Evolutionary conservation across 1,139 yeast species (phyloP), one percentile per base, ranked within the genome.

Genomic region (Geotrichum cucujoidarum): DNA sequence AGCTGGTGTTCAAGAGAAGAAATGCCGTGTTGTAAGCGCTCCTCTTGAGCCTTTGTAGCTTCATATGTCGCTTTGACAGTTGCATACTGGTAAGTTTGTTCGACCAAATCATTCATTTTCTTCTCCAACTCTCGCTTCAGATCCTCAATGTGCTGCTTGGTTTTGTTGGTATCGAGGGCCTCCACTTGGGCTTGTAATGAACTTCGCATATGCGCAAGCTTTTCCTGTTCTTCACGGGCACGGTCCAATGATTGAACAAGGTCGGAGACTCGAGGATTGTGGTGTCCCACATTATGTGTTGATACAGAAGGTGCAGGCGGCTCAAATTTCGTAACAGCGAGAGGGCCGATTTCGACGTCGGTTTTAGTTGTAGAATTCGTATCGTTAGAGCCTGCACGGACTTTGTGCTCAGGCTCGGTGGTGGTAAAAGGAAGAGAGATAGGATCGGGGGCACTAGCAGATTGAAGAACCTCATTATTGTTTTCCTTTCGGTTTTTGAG

Each of bases 21-120:
- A 11, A 34, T 34, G 10, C 39, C 45, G 14, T 4, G 18, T 22
- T 7, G 8, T 20, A 34, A 6, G 8, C 39, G 45, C 14, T 33
- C 31, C 18, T 41, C 45, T 33, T 41, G 45, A 24, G 32, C 38
- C n/a, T 41, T 32, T 25, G 45, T 31, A 16, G 47, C 42, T 17
- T 39, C 42, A 10, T 29, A 32, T 3, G 42, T 33, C 2, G 47
- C 47, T 22, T 44, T 38, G 11, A 36, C 43, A 3, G 43, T 24
- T 7, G 43, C 47, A 37, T 24, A 37, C 25, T 37, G 33, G 18
- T 38, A 37, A 17, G 47, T 44, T 20, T 27, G 38, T 4, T 44
- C 47, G 2, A 38, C 40, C 32, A 56, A 41, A 4, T 48, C 54
- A 20, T 48, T 52, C 20, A 55, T 50, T 35, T 55, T 55, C n/a